Percentiles rank a stretch among this genome's conserved stretches.
Evolutionary conservation across 1,284 basidiomycete species (phyloP).

Genomic region (Naganishia sp.): DNA sequence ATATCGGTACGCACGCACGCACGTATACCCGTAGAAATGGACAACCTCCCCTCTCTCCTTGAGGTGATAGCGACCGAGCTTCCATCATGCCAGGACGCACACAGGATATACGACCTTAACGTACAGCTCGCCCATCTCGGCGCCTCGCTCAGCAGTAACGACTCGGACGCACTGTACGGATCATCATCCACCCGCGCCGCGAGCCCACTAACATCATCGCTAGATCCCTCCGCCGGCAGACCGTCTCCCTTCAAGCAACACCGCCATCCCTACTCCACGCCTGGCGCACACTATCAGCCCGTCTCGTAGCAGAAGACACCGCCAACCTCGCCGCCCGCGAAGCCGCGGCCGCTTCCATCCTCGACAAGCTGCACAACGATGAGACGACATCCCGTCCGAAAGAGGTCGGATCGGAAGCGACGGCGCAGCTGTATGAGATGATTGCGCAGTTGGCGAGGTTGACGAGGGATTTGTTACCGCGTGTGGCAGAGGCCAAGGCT

Average conservation of each 20-base stretch:
- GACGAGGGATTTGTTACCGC: conserved; percentile 23
- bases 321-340: background rate
- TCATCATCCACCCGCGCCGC: background rate
- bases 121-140: conserved; percentile 1
- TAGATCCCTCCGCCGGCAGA: background rate
- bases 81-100: background rate
- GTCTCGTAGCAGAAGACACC: conserved; percentile 1
- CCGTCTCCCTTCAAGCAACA: background rate
- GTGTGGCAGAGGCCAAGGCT: background rate
- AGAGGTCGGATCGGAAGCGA: background rate
- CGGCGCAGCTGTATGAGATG: conserved; percentile 16
- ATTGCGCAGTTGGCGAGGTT: conserved; percentile 4
- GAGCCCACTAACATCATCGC: background rate
- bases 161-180: conserved; percentile 7
- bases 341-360: conserved; percentile 4
- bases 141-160: background rate
- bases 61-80: background rate
- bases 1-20: background rate
- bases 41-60: background rate
- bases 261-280: background rate
- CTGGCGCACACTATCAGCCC: background rate
- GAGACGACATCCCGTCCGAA: background rate
- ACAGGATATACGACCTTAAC: background rate
- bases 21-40: background rate
- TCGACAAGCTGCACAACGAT: conserved; percentile 4